A percentile compares a stretch with the other conserved stretches of the same genome.
phyloP scores from a whole-genome alignment of 192 early-diverging fungal species.

The Mortierella claussenii region DNA sequence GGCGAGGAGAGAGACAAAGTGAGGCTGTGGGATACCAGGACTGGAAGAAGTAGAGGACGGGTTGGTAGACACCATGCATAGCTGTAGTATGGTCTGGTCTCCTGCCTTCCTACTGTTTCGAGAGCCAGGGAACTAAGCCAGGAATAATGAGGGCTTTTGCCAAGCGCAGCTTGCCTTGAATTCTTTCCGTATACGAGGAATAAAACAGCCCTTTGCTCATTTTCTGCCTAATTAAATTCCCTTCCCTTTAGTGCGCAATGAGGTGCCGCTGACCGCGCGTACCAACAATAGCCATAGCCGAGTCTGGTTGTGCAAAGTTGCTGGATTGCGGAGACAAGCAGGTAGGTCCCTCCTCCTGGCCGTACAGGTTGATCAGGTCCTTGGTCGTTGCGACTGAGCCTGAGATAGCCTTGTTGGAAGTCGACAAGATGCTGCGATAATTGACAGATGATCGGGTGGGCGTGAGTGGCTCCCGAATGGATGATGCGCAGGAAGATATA shows the following conservation, averaged over 20 bases:
- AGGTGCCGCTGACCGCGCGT: slow-evolving; percentile 35
- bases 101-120: no score
- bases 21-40: no score
- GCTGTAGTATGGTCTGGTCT: no score
- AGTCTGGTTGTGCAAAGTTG: slow-evolving; percentile 22
- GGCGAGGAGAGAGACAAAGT: no score
- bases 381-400: neutral
- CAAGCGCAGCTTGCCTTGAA: neutral
- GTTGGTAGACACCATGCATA: no score
- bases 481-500: neutral
- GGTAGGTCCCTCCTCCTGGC: neutral
- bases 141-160: neutral
- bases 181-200: neutral
- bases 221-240: neutral
- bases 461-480: slow-evolving; percentile 27
- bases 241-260: slow-evolving; percentile 23
- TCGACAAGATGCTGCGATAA: slow-evolving; percentile 29
- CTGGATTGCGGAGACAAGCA: slow-evolving; percentile 35
- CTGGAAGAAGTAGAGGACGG: no score
- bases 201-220: no score
- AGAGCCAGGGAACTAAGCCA: neutral
- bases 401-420: neutral
- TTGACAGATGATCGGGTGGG: slow-evolving; percentile 15
- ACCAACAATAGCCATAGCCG: neutral
- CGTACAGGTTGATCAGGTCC: slow-evolving; percentile 13